phyloP scores from a whole-genome alignment of 768 basidiomycete species.

The Psilocybe cubensis region DNA sequence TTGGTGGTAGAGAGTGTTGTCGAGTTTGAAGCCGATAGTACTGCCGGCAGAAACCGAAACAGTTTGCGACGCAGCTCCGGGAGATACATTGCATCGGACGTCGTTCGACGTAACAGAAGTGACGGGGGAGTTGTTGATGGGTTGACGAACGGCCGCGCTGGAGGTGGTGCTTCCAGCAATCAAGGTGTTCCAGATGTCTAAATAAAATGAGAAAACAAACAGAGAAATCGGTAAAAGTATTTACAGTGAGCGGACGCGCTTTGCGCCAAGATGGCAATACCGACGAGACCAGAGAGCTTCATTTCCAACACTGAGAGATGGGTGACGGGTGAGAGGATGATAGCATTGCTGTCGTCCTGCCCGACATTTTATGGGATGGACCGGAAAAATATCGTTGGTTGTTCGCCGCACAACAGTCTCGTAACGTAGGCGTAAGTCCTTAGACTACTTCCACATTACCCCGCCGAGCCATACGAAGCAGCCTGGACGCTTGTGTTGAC shows the following conservation, averaged over 20 bases:
- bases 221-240: background rate
- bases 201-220: background rate
- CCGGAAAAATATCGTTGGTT: conserved; percentile 11
- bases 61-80: conserved; percentile 36
- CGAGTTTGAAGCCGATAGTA: conserved; percentile 43
- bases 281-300: conserved; percentile 26
- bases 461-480: background rate
- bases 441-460: background rate
- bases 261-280: conserved; percentile 25
- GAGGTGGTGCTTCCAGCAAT: conserved; percentile 31
- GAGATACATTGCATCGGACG: conserved; percentile 40
- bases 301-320: conserved; percentile 11
- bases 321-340: background rate
- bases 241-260: conserved; percentile 32
- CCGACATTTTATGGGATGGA: conserved; percentile 5
- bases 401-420: background rate
- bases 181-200: conserved; percentile 36
- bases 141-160: conserved; percentile 34
- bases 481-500: background rate
- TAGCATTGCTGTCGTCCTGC: background rate
- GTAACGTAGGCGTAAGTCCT: background rate
- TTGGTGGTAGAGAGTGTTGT: conserved; percentile 43
- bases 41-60: conserved; percentile 41
- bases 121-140: conserved; percentile 37
- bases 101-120: conserved; percentile 30